Evolutionary conservation across 2,329 filamentous ascomycete species (phyloP).

Genomic region (Penicillium sp.): DNA sequence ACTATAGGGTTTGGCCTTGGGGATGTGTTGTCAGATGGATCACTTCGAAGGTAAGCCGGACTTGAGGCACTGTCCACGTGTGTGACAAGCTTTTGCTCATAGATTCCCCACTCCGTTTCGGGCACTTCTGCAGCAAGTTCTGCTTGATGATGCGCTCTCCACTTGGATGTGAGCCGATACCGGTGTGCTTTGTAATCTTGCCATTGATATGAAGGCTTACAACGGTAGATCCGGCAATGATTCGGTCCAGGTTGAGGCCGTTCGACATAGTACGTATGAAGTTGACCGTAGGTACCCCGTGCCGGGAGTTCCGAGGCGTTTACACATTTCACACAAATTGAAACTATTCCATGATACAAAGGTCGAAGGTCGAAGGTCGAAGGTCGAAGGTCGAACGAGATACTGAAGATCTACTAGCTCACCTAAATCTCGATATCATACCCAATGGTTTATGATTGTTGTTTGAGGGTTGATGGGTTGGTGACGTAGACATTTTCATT

Average conservation of each 20-base stretch:
- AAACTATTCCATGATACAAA: too few species aligned
- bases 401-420: too few species aligned
- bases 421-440: too few species aligned
- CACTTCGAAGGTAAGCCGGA: not conserved
- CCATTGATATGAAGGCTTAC: too few species aligned
- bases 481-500: too few species aligned
- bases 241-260: constrained; percentile 7
- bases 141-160: constrained; percentile 18
- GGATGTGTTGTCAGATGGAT: not conserved
- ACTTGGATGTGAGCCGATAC: constrained; percentile 18
- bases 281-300: not conserved
- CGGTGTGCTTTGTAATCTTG: constrained; percentile 16
- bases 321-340: not conserved
- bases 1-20: not conserved
- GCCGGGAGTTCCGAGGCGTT: not conserved
- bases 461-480: too few species aligned
- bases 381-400: too few species aligned
- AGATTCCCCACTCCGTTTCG: constrained; percentile 11
- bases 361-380: too few species aligned
- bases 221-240: constrained; percentile 8
- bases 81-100: constrained; percentile 12
- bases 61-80: constrained; percentile 3
- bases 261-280: not conserved
- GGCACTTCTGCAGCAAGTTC: not conserved
- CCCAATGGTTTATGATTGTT: too few species aligned